These are phyloP conservation scores for Suaeda aralocaspica DNA, from an alignment of 148 eudicot genomes.

Conservation along the genomic window DNA sequence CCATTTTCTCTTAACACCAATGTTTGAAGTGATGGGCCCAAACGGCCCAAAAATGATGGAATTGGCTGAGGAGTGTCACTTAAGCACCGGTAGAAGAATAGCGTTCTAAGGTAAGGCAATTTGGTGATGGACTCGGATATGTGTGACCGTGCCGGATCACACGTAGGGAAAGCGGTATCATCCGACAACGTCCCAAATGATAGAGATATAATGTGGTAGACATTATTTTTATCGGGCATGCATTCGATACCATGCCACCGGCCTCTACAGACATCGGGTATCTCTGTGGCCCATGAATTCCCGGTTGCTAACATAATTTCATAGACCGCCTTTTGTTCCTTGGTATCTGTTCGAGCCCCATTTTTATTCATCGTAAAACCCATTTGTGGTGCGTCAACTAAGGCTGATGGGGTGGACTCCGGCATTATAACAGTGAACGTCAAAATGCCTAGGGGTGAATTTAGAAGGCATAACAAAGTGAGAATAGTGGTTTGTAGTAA, in stretches of 20 bases:
- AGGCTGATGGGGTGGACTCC: conserved; percentile 54
- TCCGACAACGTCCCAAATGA: conserved; percentile 89
- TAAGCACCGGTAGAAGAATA: conserved; percentile 87
- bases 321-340: conserved; percentile 79
- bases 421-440: conserved; percentile 64
- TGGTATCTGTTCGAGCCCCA: conserved; percentile 61
- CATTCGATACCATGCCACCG: conserved; percentile 99
- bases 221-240: conserved; percentile 81
- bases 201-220: conserved; percentile 74
- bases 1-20: conserved; percentile 84
- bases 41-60: conserved; percentile 64
- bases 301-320: conserved; percentile 92
- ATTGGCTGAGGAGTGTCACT: conserved; percentile 75
- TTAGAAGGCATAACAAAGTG: conserved; percentile 23
- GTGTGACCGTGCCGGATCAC: conserved; percentile 54
- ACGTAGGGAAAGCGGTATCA: conserved; percentile 89
- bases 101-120: conserved; percentile 64
- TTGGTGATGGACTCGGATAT: conserved; percentile 73
- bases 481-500: conserved; percentile 17
- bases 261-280: conserved; percentile 83
- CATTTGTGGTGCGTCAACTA: conserved; percentile 69
- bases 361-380: conserved; percentile 43
- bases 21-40: conserved; percentile 63
- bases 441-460: conserved; percentile 20
- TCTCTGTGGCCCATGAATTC: conserved; percentile 79